Evolutionary conservation across 768 basidiomycete genomes (phyloP).

Genomic region (Austroboletus festivus): DNA sequence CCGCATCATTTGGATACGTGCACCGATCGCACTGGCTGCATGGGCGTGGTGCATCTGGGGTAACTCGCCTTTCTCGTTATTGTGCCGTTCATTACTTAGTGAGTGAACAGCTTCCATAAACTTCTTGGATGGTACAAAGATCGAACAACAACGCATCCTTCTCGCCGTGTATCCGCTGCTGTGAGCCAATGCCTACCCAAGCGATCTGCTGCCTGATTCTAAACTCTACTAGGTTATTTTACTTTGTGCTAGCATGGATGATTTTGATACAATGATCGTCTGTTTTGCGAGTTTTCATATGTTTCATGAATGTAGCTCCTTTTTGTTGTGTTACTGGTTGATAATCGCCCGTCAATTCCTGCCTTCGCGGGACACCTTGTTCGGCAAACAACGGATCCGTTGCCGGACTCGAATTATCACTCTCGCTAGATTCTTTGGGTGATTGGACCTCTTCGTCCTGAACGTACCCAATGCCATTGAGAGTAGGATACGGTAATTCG

Average conservation of each 20-base stretch:
- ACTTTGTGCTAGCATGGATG: slow-evolving; percentile 96
- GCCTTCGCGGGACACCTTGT: no score
- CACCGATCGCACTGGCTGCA: slow-evolving; percentile 78
- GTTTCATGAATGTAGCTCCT: slow-evolving; percentile 15
- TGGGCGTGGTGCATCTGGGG: slow-evolving; percentile 99
- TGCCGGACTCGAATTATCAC: no score
- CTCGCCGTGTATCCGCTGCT: slow-evolving; percentile 95
- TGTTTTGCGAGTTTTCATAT: background rate
- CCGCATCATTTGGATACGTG: slow-evolving; percentile 79
- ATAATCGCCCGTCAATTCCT: no score
- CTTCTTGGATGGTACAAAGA: slow-evolving; percentile 92
- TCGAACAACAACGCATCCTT: slow-evolving; percentile 84
- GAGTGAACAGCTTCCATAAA: slow-evolving; percentile 74
- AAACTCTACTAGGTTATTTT: slow-evolving; percentile 62
- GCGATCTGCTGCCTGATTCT: background rate
- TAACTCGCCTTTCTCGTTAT: slow-evolving; percentile 30
- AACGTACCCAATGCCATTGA: slow-evolving; percentile 30
- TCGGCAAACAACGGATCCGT: no score
- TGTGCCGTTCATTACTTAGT: background rate
- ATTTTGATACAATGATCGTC: slow-evolving; percentile 75
- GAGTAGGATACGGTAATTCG: slow-evolving; percentile 32
- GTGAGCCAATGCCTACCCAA: slow-evolving; percentile 42
- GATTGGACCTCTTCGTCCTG: no score
- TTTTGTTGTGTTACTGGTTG: slow-evolving; percentile 1
- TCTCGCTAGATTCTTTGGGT: no score